Evolutionary conservation across 2,329 filamentous ascomycete genomes (phyloP).

Genomic region (Venturia oleaginea): DNA sequence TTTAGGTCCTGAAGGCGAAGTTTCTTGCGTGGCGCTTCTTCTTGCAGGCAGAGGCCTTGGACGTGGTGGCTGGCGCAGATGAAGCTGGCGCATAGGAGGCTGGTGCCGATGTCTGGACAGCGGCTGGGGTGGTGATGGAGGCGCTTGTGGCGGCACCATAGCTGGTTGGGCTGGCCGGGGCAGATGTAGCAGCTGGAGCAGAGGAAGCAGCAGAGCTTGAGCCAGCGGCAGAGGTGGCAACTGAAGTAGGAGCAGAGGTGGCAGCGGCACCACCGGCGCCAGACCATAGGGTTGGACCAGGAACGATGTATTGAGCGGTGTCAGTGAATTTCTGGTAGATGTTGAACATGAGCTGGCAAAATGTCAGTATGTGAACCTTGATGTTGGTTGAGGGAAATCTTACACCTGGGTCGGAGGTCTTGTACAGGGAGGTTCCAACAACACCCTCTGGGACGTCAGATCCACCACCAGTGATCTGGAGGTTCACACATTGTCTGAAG

Average conservation of each 20-base stretch:
- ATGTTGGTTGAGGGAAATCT: background rate
- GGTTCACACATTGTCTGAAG: slow-evolving; percentile 14
- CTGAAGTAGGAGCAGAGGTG: background rate
- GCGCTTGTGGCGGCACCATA: background rate
- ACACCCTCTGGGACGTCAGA: slow-evolving; percentile 13
- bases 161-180: background rate
- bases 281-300: slow-evolving; percentile 13
- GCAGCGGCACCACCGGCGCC: background rate
- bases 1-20: background rate
- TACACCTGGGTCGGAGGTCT: slow-evolving; percentile 13
- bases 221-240: background rate
- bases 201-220: background rate
- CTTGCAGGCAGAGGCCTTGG: background rate
- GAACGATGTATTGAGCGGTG: slow-evolving; percentile 12
- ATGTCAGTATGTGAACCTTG: background rate
- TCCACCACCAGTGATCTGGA: slow-evolving; percentile 14
- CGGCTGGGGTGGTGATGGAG: background rate
- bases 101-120: background rate
- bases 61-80: background rate
- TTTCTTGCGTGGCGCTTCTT: slow-evolving; percentile 6
- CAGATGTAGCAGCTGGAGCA: background rate
- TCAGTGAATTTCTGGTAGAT: slow-evolving; percentile 11
- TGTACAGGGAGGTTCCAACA: slow-evolving; percentile 12
- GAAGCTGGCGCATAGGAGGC: background rate
- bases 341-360: slow-evolving; percentile 9